These are phyloP conservation scores for Xerophyta viscosa DNA, from an alignment of 106 monocot genomes.

Conservation along the genomic window DNA sequence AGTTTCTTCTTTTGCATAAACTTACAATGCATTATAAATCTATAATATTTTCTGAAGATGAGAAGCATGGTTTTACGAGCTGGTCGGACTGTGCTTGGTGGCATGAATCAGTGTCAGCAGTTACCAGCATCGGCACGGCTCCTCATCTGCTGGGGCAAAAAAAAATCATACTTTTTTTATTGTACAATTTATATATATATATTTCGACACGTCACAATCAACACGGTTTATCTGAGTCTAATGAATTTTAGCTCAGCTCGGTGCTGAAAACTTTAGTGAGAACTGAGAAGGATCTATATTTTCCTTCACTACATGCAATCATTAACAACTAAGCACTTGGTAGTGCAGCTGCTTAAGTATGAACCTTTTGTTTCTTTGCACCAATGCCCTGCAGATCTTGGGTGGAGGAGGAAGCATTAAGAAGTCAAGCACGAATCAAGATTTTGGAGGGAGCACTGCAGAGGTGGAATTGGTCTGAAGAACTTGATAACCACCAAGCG, in stretches of 20 bases:
- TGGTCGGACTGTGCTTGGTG: too few species aligned
- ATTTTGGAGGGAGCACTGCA: constrained; percentile 37
- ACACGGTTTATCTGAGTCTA: too few species aligned
- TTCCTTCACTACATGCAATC: background rate
- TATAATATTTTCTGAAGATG: too few species aligned
- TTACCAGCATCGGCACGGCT: too few species aligned
- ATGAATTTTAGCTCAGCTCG: background rate
- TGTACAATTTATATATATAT: background rate
- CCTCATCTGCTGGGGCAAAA: too few species aligned
- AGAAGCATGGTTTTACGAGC: too few species aligned
- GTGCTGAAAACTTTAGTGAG: background rate
- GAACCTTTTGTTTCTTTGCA: background rate
- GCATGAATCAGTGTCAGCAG: too few species aligned
- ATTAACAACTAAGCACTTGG: too few species aligned
- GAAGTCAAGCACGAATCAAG: constrained; percentile 32
- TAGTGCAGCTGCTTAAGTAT: too few species aligned
- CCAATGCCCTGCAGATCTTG: constrained; percentile 33
- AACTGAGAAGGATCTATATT: background rate
- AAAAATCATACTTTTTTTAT: too few species aligned
- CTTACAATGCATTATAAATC: too few species aligned
- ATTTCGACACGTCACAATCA: background rate
- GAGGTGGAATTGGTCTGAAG: constrained; percentile 49
- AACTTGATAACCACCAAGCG: background rate
- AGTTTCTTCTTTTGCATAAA: background rate
- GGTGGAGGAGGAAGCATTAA: constrained; percentile 65